Conservation (phyloP, 2,329 filamentous ascomycete species). For the Pseudogymnoascus sp. region DNA sequence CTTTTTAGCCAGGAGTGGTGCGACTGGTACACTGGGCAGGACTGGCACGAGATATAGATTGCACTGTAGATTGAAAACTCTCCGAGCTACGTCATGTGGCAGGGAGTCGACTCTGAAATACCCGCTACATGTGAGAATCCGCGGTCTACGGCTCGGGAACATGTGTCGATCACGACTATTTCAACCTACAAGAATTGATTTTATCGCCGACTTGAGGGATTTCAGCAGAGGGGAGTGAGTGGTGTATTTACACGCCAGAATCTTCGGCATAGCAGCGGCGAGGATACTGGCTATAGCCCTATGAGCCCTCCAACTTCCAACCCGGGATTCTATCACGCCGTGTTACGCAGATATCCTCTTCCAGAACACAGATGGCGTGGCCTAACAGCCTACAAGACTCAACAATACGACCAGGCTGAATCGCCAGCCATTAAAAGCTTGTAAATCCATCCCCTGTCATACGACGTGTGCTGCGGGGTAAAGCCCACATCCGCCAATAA, state of each 20-base stretch:
- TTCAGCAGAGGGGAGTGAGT: too few relatives aligned
- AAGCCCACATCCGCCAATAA: not conserved
- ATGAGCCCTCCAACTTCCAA: not conserved
- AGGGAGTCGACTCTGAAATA: not conserved
- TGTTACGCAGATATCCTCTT: not conserved
- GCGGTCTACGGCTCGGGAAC: not conserved
- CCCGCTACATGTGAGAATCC: slow-evolving; percentile 5
- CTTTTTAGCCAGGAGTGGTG: not conserved
- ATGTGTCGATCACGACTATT: slow-evolving; percentile 3
- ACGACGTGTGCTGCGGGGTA: slow-evolving; percentile 1
- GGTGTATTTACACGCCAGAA: too few relatives aligned
- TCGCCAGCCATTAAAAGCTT: not conserved
- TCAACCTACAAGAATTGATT: not conserved
- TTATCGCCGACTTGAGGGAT: not conserved
- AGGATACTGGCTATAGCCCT: not conserved
- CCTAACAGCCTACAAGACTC: not conserved
- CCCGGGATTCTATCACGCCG: not conserved
- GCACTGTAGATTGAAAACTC: not conserved
- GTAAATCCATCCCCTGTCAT: not conserved
- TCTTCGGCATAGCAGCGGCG: not conserved
- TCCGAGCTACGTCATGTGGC: not conserved
- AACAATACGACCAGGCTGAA: not conserved
- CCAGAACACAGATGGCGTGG: not conserved
- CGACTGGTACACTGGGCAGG: too few relatives aligned
- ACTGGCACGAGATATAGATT: not conserved